These are phyloP conservation scores for Penicillium sp. DNA, from an alignment of 2,329 filamentous ascomycete species.

Conservation along the genomic window DNA sequence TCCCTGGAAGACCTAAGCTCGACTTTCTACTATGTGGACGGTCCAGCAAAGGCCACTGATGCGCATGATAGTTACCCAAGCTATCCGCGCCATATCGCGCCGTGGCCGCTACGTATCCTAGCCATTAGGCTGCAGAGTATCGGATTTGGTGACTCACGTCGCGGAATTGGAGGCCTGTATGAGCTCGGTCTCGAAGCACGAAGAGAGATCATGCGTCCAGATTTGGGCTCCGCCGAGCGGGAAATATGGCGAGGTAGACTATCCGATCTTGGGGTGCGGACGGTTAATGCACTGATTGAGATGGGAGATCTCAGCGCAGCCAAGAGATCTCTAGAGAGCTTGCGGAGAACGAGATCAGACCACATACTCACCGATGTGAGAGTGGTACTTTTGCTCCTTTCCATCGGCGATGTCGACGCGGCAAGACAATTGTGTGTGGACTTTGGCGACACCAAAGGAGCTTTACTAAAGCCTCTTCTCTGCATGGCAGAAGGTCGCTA, in stretches of 20 bases:
- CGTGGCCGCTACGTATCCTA: constrained; percentile 85
- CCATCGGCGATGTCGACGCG: constrained; percentile 75
- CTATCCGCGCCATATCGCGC: constrained; percentile 74
- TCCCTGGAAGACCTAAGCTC: constrained; percentile 66
- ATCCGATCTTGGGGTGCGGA: constrained; percentile 71
- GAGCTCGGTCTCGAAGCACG: constrained; percentile 82
- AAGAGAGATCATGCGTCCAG: constrained; percentile 59
- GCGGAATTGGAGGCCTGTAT: constrained; percentile 88
- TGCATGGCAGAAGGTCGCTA: constrained; percentile 81
- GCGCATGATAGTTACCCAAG: constrained; percentile 65
- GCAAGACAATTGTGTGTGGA: constrained; percentile 62
- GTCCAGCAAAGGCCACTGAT: constrained; percentile 35
- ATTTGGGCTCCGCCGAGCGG: constrained; percentile 58
- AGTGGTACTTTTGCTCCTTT: constrained; percentile 72
- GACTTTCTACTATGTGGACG: constrained; percentile 55
- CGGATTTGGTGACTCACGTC: constrained; percentile 80
- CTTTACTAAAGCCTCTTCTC: constrained; percentile 64
- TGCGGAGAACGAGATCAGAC: constrained; percentile 48
- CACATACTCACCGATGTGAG: constrained; percentile 42
- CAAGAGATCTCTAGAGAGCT: constrained; percentile 68
- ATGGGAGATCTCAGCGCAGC: constrained; percentile 89
- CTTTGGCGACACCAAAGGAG: constrained; percentile 45
- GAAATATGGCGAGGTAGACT: constrained; percentile 74
- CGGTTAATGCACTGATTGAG: constrained; percentile 58
- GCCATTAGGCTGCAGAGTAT: constrained; percentile 83